phyloP scores from a whole-genome alignment of 1,284 basidiomycete genomes.

The Melampsora larici-populina region DNA sequence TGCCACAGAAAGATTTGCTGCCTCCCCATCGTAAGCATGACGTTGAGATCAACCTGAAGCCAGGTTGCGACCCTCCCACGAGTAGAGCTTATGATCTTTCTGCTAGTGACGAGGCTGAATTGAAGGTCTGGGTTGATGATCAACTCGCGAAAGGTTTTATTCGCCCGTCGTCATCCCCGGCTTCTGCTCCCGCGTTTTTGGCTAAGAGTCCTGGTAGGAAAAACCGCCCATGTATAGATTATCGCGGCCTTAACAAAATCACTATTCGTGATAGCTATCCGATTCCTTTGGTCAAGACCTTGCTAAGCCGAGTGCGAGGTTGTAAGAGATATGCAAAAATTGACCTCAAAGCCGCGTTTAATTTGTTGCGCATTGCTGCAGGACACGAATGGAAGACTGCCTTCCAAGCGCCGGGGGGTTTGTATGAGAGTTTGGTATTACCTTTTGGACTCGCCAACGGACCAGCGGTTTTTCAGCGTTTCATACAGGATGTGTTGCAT shows the following conservation, averaged over 20 bases:
- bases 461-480: too few species aligned
- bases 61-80: neutral
- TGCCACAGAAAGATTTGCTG: neutral
- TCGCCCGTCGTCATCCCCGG: too few species aligned
- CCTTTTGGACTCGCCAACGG: slow-evolving; percentile 57
- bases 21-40: slow-evolving; percentile 8
- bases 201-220: too few species aligned
- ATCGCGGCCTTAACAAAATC: too few species aligned
- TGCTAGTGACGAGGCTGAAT: neutral
- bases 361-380: slow-evolving; percentile 49
- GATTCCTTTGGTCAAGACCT: neutral
- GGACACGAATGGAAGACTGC: slow-evolving; percentile 55
- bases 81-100: slow-evolving; percentile 4
- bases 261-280: slow-evolving; percentile 43
- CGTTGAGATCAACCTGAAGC: slow-evolving; percentile 15
- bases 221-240: too few species aligned
- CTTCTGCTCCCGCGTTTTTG: too few species aligned
- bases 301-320: neutral
- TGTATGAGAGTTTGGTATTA: slow-evolving; percentile 56
- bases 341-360: slow-evolving; percentile 51
- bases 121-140: slow-evolving; percentile 14
- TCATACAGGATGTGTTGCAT: too few species aligned
- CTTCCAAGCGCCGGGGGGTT: slow-evolving; percentile 55
- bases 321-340: slow-evolving; percentile 46
- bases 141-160: slow-evolving; percentile 24